phyloP scores from a whole-genome alignment of 2,329 filamentous ascomycete genomes.

The Venturia oleaginea region DNA sequence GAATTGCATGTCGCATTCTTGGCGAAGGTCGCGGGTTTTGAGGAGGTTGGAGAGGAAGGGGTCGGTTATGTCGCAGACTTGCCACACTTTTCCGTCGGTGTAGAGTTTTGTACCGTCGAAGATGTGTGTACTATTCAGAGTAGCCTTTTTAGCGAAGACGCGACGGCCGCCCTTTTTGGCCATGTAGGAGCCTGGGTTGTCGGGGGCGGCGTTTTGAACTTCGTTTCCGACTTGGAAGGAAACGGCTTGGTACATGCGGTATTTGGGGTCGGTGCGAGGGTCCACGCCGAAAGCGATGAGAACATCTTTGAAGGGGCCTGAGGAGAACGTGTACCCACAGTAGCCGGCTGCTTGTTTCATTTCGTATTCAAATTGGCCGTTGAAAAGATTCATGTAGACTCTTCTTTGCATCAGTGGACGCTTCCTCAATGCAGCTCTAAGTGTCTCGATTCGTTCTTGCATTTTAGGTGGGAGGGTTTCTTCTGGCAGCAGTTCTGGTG shows the following conservation, averaged over 20 bases:
- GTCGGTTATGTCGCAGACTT: slow-evolving; percentile 85
- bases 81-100: slow-evolving; percentile 83
- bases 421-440: slow-evolving; percentile 58
- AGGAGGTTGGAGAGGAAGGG: slow-evolving; percentile 61
- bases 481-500: slow-evolving; percentile 45
- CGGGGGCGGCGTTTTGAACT: slow-evolving; percentile 13
- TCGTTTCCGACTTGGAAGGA: slow-evolving; percentile 49
- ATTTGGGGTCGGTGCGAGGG: slow-evolving; percentile 66
- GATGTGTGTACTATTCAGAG: slow-evolving; percentile 49
- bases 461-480: slow-evolving; percentile 47
- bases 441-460: slow-evolving; percentile 52
- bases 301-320: slow-evolving; percentile 84
- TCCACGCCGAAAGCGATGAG: slow-evolving; percentile 81
- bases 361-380: slow-evolving; percentile 37
- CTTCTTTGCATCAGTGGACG: slow-evolving; percentile 83
- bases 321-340: slow-evolving; percentile 84
- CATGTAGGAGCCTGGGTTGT: slow-evolving; percentile 9
- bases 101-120: slow-evolving; percentile 73
- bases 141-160: slow-evolving; percentile 11
- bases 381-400: slow-evolving; percentile 55
- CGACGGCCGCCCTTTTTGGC: slow-evolving; percentile 11
- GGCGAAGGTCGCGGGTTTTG: slow-evolving; percentile 45
- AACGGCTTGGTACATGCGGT: slow-evolving; percentile 78
- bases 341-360: slow-evolving; percentile 73
- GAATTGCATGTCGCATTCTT: slow-evolving; percentile 30